Base-by-base conservation (phyloP, 257 asterid genomes). In the Parsonsia alboflavescens region DNA sequence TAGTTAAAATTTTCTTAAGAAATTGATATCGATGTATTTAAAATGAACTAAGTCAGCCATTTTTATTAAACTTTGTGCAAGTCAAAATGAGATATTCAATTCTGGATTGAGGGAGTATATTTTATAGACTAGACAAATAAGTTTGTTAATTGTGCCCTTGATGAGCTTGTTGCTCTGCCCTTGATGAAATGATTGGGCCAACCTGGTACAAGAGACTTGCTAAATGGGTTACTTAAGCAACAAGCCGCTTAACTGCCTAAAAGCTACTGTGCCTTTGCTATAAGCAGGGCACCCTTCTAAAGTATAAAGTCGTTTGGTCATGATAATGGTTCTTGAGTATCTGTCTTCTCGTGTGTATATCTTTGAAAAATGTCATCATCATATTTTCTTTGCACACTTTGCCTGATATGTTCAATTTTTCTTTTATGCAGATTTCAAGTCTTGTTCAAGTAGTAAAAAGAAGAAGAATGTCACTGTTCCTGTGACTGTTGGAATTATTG, bases 371-470 rank as follows among this genome's bases (percentile, higher is more conserved):
- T 28, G 16, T 63, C 36, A 16, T 19, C 44, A 63, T 36, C 13
- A 24, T 59, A 28, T 15, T 63, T 33, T 36, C 13, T 63, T 1
- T 1, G 7, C 44, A 19, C 46, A 6, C 9, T 10, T 6, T 4
- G 79, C 79, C 30, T 46, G 48, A 75, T 42, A 53, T 36, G 36
- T 79, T 75, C 30, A 61, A 41, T 73, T 71, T 68, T 15, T 52
- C 72, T 82, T 33, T 41, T 26, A 62, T 24, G 82, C 95, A 94
- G 98, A 82, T 78, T 85, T 86, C 73, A 88, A 80, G 82, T 84
- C 89, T 72, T 92, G 97, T 79, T 88, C 89, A 52, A 57, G 72
- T 64, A 90, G 90, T 66, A 85, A 53, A 67, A 88, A 88, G 77
- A 87, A 90, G 79, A 91, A 82, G 76, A 84, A 87, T 49, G 77